A percentile compares a stretch with the other conserved stretches of the same genome.
Conservation (phyloP, 768 basidiomycete genomes). For the Hemileccinum impolitum region DNA sequence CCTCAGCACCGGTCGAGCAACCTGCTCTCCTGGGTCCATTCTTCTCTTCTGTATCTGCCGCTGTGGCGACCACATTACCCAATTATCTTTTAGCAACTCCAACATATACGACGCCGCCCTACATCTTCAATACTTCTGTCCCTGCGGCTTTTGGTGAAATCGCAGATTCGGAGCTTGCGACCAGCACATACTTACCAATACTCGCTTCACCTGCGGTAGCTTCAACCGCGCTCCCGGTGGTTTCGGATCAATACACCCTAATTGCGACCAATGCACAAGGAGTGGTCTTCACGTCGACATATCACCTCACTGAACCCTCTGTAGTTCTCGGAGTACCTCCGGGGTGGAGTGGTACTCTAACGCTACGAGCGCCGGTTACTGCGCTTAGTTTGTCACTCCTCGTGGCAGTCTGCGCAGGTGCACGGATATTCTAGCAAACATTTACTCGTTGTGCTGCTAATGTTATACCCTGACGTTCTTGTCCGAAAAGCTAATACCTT, state of each 20-base stretch:
- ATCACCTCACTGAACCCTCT: constrained; percentile 42
- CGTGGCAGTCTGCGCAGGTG: constrained; percentile 4
- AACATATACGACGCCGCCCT: constrained; percentile 57
- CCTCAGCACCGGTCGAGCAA: constrained; percentile 40
- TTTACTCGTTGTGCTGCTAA: not conserved
- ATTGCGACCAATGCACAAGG: constrained; percentile 57
- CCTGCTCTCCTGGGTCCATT: constrained; percentile 44
- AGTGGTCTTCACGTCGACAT: constrained; percentile 49
- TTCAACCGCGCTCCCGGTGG: constrained; percentile 53
- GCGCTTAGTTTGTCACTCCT: constrained; percentile 14
- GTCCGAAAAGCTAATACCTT: not conserved
- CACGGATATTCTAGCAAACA: constrained; percentile 16
- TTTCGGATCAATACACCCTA: constrained; percentile 53
- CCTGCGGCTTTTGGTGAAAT: constrained; percentile 52
- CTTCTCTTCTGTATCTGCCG: constrained; percentile 60
- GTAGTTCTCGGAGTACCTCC: constrained; percentile 64
- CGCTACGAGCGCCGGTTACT: constrained; percentile 6
- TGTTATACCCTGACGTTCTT: not conserved
- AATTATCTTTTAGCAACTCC: constrained; percentile 70
- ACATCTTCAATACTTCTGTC: constrained; percentile 68
- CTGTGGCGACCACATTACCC: constrained; percentile 65
- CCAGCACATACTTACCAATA: constrained; percentile 66
- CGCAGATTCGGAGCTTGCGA: constrained; percentile 60
- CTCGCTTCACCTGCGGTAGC: constrained; percentile 43
- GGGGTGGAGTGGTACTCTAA: constrained; percentile 41